These are phyloP conservation scores for Neurospora sp. DNA, from an alignment of 2,329 filamentous ascomycete species.

Conservation along the genomic window DNA sequence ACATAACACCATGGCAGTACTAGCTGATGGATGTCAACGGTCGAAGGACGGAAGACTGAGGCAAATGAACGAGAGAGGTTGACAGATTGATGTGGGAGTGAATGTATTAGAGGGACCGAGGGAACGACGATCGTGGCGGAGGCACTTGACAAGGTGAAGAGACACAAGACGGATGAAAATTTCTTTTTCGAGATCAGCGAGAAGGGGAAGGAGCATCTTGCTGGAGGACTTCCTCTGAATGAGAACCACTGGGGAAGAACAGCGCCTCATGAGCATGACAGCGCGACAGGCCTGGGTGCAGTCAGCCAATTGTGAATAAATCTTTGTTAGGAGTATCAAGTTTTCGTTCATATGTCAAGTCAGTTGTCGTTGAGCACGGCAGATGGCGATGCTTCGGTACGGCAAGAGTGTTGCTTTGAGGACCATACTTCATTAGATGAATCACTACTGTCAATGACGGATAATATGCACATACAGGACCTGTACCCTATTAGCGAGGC, in stretches of 20 bases:
- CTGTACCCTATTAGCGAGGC: slow-evolving; percentile 5
- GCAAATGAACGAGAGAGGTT: too few relatives aligned
- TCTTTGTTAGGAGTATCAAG: not conserved
- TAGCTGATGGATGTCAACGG: not conserved
- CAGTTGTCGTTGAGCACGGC: too few relatives aligned
- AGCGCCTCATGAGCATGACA: not conserved
- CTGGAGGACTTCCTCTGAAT: not conserved
- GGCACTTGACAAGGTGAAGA: not conserved
- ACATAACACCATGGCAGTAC: not conserved
- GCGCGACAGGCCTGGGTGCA: not conserved
- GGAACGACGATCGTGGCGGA: not conserved
- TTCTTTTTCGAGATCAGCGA: not conserved
- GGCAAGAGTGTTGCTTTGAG: not conserved
- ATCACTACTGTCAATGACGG: fast-evolving
- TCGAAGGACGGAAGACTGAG: not conserved
- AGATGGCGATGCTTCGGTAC: not conserved
- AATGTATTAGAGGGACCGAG: not conserved
- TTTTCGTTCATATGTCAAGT: not conserved
- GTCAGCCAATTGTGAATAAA: too few relatives aligned
- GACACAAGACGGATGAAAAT: not conserved
- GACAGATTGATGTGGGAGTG: not conserved
- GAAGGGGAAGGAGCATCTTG: not conserved
- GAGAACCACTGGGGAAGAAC: not conserved
- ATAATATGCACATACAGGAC: not conserved
- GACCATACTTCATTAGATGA: too few relatives aligned